These are phyloP conservation scores for Polyporus arcularius DNA, from an alignment of 768 basidiomycete species.

Conservation along the genomic window DNA sequence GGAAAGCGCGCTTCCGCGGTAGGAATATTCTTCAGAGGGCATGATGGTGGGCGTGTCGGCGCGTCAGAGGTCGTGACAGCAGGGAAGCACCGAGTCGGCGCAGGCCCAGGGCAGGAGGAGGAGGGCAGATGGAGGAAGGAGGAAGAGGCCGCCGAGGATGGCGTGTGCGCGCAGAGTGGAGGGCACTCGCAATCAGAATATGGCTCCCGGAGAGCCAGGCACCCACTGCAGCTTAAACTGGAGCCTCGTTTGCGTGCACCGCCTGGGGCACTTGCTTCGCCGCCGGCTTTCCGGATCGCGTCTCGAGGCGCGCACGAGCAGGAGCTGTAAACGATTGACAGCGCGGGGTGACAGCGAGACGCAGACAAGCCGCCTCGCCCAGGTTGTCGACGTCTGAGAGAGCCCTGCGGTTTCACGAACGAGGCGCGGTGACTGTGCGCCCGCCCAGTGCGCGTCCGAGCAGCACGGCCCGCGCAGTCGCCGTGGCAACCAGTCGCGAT, in stretches of 20 bases:
- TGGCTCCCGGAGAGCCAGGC: not conserved
- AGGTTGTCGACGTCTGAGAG: not conserved
- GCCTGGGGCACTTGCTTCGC: slow-evolving; percentile 3
- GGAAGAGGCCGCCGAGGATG: not conserved
- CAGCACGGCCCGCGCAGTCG: slow-evolving; percentile 6
- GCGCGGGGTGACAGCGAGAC: too few relatives aligned
- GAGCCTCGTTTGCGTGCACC: slow-evolving; percentile 4
- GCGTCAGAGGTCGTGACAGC: slow-evolving; percentile 13
- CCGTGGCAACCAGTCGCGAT: slow-evolving; percentile 9
- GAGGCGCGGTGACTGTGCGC: too few relatives aligned
- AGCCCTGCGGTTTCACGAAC: not conserved
- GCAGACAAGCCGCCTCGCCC: too few relatives aligned
- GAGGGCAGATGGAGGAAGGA: not conserved
- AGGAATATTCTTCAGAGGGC: not conserved
- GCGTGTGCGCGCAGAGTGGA: not conserved
- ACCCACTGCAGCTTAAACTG: not conserved
- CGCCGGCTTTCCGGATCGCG: not conserved
- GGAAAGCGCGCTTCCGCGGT: not conserved
- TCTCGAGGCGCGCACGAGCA: not conserved
- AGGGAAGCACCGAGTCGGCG: not conserved
- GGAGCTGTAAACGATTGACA: too few relatives aligned
- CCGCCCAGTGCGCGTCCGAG: not conserved
- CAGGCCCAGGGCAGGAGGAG: not conserved
- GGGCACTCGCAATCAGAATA: not conserved
- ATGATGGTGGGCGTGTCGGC: slow-evolving; percentile 5